phyloP scores from a whole-genome alignment of 805 yeast genomes.

The Kluyveromyces wickerhamii region DNA sequence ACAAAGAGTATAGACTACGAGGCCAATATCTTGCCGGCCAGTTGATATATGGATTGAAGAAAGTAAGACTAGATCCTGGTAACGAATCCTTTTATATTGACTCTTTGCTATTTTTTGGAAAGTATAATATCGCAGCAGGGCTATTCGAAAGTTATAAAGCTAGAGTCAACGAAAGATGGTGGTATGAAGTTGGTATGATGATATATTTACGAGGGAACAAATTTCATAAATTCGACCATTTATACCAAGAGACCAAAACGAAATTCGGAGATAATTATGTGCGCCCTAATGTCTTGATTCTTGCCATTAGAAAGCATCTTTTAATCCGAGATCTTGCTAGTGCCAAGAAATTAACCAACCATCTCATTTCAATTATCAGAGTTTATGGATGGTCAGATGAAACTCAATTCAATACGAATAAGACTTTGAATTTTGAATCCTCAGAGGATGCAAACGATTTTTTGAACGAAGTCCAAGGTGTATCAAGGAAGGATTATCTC shows the following conservation, averaged over 20 bases:
- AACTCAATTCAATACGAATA: constrained; percentile 11
- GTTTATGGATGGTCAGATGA: constrained; percentile 17
- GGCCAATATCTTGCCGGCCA: constrained; percentile 36
- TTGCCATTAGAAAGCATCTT: constrained; percentile 31
- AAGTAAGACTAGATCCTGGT: constrained; percentile 41
- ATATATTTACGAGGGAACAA: constrained; percentile 31
- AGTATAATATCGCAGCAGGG: constrained; percentile 31
- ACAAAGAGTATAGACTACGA: constrained; percentile 26
- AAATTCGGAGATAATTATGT: constrained; percentile 28
- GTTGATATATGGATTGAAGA: constrained; percentile 35
- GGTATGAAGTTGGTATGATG: constrained; percentile 44
- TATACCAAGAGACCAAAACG: constrained; percentile 24
- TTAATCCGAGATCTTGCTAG: constrained; percentile 18
- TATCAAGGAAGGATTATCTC: constrained; percentile 21
- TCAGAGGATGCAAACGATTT: constrained; percentile 21
- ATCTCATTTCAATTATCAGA: constrained; percentile 21
- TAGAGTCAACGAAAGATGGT: constrained; percentile 40
- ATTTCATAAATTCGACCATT: constrained; percentile 31
- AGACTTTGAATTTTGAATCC: constrained; percentile 3
- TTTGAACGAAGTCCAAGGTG: constrained; percentile 23
- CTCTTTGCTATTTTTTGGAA: constrained; percentile 31
- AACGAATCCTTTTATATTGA: constrained; percentile 45
- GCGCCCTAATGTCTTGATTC: constrained; percentile 31
- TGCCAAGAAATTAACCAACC: constrained; percentile 30
- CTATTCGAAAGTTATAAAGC: constrained; percentile 31